Evolutionary conservation across 2,329 filamentous ascomycete species (phyloP), one percentile per base, ranked within the genome.

Genomic region (Aurifilum marmelostoma): DNA sequence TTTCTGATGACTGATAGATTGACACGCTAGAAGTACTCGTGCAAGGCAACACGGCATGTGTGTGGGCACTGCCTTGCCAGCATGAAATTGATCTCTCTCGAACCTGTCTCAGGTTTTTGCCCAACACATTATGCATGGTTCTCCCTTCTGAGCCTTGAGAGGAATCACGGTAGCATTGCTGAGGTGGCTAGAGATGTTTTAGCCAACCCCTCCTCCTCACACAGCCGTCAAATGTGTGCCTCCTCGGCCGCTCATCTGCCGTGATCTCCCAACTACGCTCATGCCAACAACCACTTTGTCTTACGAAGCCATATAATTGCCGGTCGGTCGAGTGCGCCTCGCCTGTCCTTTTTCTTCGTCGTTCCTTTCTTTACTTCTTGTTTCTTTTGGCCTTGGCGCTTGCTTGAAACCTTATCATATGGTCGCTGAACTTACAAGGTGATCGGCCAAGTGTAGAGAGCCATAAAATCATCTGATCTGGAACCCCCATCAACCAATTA

Each of bases 31-130:
- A 59, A 61, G 63, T 52, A 63, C 64, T n/a, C 7, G 11, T 21
- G 21, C 18, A 21, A 52, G 39, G n/a, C 67, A 58, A 56, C 50
- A 29, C 52, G 18, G 24, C 24, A 16, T 16, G 24, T 56, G 27
- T 14, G 43, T 56, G 27, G 52, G 52, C 27, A 29, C 27, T 54
- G 27, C 24, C 5, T 29, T 29, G 14, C 12, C 43, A 63, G 66
- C 68, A 68, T 66, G 65, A 67, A 62, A 56, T 56, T 29, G 34
- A 41, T 50, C 8, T 54, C 43, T 62, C 66, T 39, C 43, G 63
- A 50, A 58, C 58, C 66, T 68, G 69, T 70, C 69, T 70, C 69
- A 70, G n/a, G 32, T 47, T n/a, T n/a, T n/a, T 43, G 62, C 61
- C 52, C 66, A 34, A 47, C 58, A 59, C 59, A 59, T 43, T 52